phyloP scores from a whole-genome alignment of 805 yeast species.

The Kodamaea leandrae region DNA sequence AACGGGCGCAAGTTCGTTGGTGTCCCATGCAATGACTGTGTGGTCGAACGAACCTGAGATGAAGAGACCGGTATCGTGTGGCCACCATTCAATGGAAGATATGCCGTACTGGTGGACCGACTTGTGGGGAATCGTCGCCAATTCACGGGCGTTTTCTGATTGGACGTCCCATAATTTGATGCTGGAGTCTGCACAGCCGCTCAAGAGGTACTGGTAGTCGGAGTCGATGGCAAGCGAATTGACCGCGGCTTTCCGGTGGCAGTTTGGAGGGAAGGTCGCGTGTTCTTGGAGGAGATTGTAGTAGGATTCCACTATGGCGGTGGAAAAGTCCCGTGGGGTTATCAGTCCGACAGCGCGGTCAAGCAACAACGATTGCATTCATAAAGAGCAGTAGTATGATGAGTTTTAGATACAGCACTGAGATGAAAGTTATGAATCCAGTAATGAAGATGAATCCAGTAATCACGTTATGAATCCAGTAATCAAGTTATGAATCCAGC shows the following conservation, averaged over 20 bases:
- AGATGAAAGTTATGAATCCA: no score
- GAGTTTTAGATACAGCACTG: no score
- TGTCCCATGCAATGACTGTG: slow-evolving; percentile 77
- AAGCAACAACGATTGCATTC: slow-evolving; percentile 39
- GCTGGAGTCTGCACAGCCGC: slow-evolving; percentile 73
- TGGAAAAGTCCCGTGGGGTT: slow-evolving; percentile 32
- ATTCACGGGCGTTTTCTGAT: slow-evolving; percentile 14
- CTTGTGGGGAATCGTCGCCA: slow-evolving; percentile 36
- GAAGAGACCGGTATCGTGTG: slow-evolving; percentile 81
- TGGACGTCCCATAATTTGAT: slow-evolving; percentile 64
- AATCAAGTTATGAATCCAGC: no score
- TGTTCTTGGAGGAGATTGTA: slow-evolving; percentile 31
- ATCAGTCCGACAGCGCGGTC: slow-evolving; percentile 32
- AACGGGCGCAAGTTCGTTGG: slow-evolving; percentile 61
- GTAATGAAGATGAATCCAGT: neutral
- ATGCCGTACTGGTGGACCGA: slow-evolving; percentile 67
- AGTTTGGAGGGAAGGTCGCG: slow-evolving; percentile 37
- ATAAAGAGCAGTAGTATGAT: no score
- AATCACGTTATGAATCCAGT: no score
- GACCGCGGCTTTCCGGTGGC: slow-evolving; percentile 52
- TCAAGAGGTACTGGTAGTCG: slow-evolving; percentile 48
- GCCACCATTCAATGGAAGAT: slow-evolving; percentile 84
- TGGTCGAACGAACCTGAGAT: slow-evolving; percentile 78
- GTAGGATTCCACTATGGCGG: slow-evolving; percentile 35
- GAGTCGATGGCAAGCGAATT: slow-evolving; percentile 60